Evolutionary conservation across 139 green algal genomes (phyloP), one percentile per base, ranked within the genome.

Genomic region (Chlamydomonas sp.): DNA sequence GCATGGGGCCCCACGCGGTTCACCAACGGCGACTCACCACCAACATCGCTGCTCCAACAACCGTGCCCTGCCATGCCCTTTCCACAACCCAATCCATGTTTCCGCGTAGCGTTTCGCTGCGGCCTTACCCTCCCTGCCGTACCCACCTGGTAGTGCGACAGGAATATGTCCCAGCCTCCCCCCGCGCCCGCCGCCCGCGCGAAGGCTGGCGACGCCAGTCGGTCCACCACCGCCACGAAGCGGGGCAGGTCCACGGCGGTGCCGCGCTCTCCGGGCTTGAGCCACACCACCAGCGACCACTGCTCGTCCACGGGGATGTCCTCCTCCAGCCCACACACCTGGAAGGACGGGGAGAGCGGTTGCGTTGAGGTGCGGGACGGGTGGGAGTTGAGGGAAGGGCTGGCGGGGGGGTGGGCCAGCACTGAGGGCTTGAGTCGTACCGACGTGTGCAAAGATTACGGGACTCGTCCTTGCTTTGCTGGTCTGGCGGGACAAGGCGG

Each of bases 291-390:
- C 17, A 87, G 72, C n/a, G 61, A 76, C 83, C 83, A 87, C 83
- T 81, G 83, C 83, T 87, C 73, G 6, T 87, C 83, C 72, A 87
- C 83, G 15, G 83, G 83, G 31, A 87, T 80, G 74, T 87, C 83
- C 74, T 87, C 83, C 83, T 87, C 72, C 10, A 49, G 31, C 31
- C 4, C 75, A 8, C 7, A 31, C 4, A 57, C 20, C 75, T 79
- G 57, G 8, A 6, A 49, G 49, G 75, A 49, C 31, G 6, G 2
- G 75, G 1, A 5, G 75, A 5, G 57, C 6, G 1, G 57, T 10
- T 12, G 75, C n/a, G 14, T 10, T 1, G 75, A 3, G 57, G 49
- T 9, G 75, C 10, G 5, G 75, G 57, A 31, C 10, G 74, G 49
- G 31, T 63, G 49, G 6, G 49, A 17, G 20, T 18, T 59, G 60